Evolutionary conservation across 2,329 filamentous ascomycete species (phyloP).

Genomic region (Calonectria ilicicola): DNA sequence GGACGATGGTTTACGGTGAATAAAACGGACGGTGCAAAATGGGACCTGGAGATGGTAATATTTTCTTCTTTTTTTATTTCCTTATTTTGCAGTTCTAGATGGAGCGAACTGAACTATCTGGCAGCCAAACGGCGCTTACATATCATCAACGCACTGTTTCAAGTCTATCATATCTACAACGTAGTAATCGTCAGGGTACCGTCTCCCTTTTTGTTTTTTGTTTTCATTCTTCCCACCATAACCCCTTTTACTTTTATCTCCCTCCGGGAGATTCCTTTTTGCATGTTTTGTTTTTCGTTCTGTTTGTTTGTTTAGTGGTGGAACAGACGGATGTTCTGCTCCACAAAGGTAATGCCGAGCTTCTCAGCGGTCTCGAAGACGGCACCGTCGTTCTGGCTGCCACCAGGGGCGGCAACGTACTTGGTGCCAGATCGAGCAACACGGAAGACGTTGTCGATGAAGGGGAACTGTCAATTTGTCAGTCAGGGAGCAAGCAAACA

Average conservation of each 20-base stretch:
- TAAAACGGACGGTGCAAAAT: slow-evolving; percentile 29
- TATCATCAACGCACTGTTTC: slow-evolving; percentile 34
- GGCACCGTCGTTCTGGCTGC: slow-evolving; percentile 85
- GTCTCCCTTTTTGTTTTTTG: not conserved
- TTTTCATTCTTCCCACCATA: not conserved
- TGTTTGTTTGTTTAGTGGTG: slow-evolving; percentile 75
- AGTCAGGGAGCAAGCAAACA: slow-evolving; percentile 26
- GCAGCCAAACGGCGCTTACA: slow-evolving; percentile 20
- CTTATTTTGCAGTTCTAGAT: slow-evolving; percentile 22
- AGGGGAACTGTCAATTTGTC: slow-evolving; percentile 79
- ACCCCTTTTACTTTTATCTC: not conserved
- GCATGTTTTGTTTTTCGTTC: not conserved
- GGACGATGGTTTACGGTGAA: not conserved
- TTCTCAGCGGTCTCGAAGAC: slow-evolving; percentile 88
- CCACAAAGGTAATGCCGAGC: slow-evolving; percentile 80
- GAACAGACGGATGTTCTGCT: slow-evolving; percentile 94
- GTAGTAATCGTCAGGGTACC: slow-evolving; percentile 25
- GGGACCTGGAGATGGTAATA: slow-evolving; percentile 14
- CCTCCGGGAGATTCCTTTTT: not conserved
- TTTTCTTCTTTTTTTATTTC: slow-evolving; percentile 9
- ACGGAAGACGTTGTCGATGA: slow-evolving; percentile 97
- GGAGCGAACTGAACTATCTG: slow-evolving; percentile 11
- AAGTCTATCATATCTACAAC: slow-evolving; percentile 41
- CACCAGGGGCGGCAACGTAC: slow-evolving; percentile 93
- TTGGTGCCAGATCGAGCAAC: slow-evolving; percentile 89